Evolutionary conservation across 768 basidiomycete genomes (phyloP), one percentile per base, ranked within the genome.

Genomic region (Tremella mesenterica): DNA sequence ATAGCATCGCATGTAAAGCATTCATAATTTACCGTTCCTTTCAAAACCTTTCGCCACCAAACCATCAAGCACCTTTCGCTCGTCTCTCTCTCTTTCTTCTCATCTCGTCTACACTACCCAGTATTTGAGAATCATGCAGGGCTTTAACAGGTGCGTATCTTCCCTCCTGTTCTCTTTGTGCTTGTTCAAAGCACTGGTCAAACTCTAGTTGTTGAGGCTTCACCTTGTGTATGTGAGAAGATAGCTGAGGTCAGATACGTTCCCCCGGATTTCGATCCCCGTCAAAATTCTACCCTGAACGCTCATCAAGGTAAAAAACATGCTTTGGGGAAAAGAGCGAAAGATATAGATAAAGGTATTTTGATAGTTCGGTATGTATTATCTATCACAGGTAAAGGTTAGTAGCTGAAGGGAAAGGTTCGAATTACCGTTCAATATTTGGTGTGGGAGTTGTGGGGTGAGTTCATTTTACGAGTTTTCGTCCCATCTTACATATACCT

Each of bases 271-370:
- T 86, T 80, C 58, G 83, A 85, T 56, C 81, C 80, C 3, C 79
- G 80, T 58, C 80, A 84, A 51, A 52, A 60, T 20, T 64, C 65
- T 13, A 74, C 75, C 0, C 65, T 77, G 36, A 78, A 78, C 58
- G 60, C 58, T 14, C 68, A 73, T 33, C 70, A 72, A 43, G 77
- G 92, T 50, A 95, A 93, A 74, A 69, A 69, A 59, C 92, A 96
- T 78, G 91, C 92, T 0, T 75, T 95, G 7, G 89, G 90, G 13
- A 86, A 88, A 73, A 78, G 95, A 57, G 95, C 96, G 14, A 82
- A 93, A 28, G 96, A 97, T 76, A 76, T 97, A 31, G 92, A 95
- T 74, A 84, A 96, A 73, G 95, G 95, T 0, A 91, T 97, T 59
- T 79, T 99, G 41, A 91, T 99, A 51, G 86, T 85, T 20, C 85